Evolutionary conservation across 1,139 yeast genomes (phyloP), one percentile per base, ranked within the genome.

Genomic region (Yamadazyma aaseri): DNA sequence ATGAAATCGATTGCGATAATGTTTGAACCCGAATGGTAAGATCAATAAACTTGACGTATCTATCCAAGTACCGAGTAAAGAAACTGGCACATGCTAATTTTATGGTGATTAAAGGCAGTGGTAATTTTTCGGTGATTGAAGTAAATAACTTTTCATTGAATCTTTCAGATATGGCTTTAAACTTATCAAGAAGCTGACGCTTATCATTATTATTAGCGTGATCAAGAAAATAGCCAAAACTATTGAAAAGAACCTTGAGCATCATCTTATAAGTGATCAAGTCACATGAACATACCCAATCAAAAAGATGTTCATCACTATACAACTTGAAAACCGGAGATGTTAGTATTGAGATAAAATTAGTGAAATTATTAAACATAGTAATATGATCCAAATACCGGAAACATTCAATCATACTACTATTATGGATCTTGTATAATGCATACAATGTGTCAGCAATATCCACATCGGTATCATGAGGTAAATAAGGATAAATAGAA

Each of bases 241-340:
- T 16, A 13, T 35, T 35, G 20, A 82, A 72, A 41, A 86, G 57
- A 72, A 82, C 71, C 44, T 76, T 76, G 13, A 81, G 68, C 67
- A 85, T 65, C 6, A 74, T 63, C 39, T 72, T 74, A 58, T 82
- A 84, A 60, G 81, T 73, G 9, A 73, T 59, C 45, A 73, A 51
- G 55, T 89, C 96, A 51, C 89, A 83, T 29, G 71, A 61, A 31
- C 70, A 53, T 12, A 85, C 71, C 95, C 95, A 86, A 12, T 71
- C 71, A 6, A 66, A 52, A 6, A 81, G 53, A 4, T 59, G 53
- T n/a, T 74, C 74, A 8, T 73, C 62, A 10, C 68, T 64, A 47
- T 81, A 75, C 13, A 86, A 60, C 44, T 75, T 76, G 50, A 74
- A 75, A 23, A 81, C 84, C 2, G 87, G 86, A 0, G 78, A 66